A percentile compares a stretch with the other conserved stretches of the same genome.
Conservation (phyloP, 148 eudicot genomes). For the Amaranthus hypochondriacus region DNA sequence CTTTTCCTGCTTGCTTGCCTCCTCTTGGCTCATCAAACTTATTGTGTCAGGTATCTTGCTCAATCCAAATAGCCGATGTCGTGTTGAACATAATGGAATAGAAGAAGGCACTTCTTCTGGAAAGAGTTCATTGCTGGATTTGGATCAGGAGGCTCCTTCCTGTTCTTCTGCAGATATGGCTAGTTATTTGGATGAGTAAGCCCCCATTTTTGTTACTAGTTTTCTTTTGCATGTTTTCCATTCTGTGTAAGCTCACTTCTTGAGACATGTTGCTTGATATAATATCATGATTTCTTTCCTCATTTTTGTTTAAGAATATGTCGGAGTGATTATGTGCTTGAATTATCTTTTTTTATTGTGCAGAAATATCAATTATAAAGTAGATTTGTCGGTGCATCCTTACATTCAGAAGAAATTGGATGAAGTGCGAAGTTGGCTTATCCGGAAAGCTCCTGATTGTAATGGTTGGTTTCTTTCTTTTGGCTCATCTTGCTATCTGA, state of each 20-base stretch:
- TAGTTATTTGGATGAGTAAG: slow-evolving; percentile 37
- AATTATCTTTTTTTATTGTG: slow-evolving; percentile 10
- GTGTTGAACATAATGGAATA: slow-evolving; percentile 31
- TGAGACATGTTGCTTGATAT: background rate
- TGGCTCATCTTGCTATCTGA: slow-evolving; percentile 10
- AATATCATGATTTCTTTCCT: background rate
- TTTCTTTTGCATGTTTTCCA: background rate
- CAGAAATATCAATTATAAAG: slow-evolving; percentile 42
- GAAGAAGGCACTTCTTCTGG: slow-evolving; percentile 29
- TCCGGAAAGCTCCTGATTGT: slow-evolving; percentile 20
- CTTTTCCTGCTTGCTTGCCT: background rate
- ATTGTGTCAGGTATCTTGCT: slow-evolving; percentile 20
- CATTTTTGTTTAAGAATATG: background rate
- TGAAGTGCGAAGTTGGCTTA: slow-evolving; percentile 37
- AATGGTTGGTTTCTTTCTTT: slow-evolving; percentile 35
- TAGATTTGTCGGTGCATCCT: slow-evolving; percentile 56
- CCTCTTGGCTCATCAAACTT: background rate
- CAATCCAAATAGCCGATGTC: slow-evolving; percentile 22
- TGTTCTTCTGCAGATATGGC: slow-evolving; percentile 26
- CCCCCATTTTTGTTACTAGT: background rate
- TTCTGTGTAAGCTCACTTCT: background rate
- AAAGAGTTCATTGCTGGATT: slow-evolving; percentile 25
- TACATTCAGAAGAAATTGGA: slow-evolving; percentile 39
- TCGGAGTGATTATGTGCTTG: slow-evolving; percentile 4
- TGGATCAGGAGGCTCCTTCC: slow-evolving; percentile 31